Percentiles rank a stretch among this genome's conserved stretches.
Evolutionary conservation across 805 yeast genomes (phyloP).

Genomic region (Yarrowia sp.): DNA sequence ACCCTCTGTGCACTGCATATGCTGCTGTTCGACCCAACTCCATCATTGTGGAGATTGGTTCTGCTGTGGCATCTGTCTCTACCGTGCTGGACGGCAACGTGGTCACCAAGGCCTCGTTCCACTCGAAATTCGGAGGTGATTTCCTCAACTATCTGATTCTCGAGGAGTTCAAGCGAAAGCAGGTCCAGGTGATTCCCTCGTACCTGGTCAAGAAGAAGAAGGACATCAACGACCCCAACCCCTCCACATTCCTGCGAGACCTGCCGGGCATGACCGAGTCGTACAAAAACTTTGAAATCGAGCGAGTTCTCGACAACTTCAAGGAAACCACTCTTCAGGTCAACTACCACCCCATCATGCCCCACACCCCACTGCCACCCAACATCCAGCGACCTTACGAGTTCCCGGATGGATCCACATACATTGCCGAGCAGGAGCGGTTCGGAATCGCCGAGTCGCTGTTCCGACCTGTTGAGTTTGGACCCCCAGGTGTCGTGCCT

Average conservation of each 20-base stretch:
- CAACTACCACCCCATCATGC: slow-evolving; percentile 53
- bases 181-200: slow-evolving; percentile 50
- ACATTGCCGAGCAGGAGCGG: slow-evolving; percentile 62
- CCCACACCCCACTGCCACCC: slow-evolving; percentile 48
- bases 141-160: slow-evolving; percentile 71
- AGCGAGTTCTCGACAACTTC: slow-evolving; percentile 58
- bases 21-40: slow-evolving; percentile 71
- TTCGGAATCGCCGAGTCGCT: slow-evolving; percentile 67
- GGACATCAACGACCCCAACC: slow-evolving; percentile 36
- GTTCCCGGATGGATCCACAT: slow-evolving; percentile 62
- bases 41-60: slow-evolving; percentile 81
- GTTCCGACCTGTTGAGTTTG: slow-evolving; percentile 66
- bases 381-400: slow-evolving; percentile 58
- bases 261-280: slow-evolving; percentile 52
- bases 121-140: slow-evolving; percentile 69
- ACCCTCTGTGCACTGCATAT: slow-evolving; percentile 68
- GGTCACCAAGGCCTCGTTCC: slow-evolving; percentile 55
- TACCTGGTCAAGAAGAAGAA: slow-evolving; percentile 49
- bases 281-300: slow-evolving; percentile 51
- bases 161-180: slow-evolving; percentile 54
- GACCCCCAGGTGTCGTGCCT: slow-evolving; percentile 55
- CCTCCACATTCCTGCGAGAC: slow-evolving; percentile 25
- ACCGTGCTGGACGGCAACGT: slow-evolving; percentile 61
- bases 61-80: slow-evolving; percentile 67
- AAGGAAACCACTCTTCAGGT: slow-evolving; percentile 54